A percentile compares a stretch with the other conserved stretches of the same genome.
phyloP scores from a whole-genome alignment of 2,329 filamentous ascomycete genomes.

The Fusarium oligoseptatum region DNA sequence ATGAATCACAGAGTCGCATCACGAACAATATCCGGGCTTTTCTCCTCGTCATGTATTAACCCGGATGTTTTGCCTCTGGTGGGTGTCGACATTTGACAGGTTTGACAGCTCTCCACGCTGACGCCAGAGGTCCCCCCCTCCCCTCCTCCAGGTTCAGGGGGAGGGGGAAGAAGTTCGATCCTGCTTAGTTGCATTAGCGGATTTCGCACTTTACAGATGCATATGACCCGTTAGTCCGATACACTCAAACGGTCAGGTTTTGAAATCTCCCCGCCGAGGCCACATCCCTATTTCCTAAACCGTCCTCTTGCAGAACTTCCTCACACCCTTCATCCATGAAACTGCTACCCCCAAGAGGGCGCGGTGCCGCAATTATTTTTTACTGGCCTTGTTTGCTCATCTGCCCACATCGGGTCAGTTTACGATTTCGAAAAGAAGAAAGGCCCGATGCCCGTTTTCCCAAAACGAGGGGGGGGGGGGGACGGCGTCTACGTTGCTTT shows the following conservation, averaged over 20 bases:
- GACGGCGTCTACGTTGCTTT: background rate
- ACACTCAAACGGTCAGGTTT: constrained; percentile 33
- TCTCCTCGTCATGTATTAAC: too few relatives aligned
- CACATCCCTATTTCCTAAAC: constrained; percentile 42
- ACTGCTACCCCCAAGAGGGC: constrained; percentile 2
- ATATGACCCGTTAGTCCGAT: constrained; percentile 29
- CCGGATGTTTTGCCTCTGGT: too few relatives aligned
- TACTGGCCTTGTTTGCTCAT: constrained; percentile 10
- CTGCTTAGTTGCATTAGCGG: constrained; percentile 40
- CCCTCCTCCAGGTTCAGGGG: constrained; percentile 27
- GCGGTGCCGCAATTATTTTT: background rate
- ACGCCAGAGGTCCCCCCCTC: background rate
- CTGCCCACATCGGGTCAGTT: constrained; percentile 35
- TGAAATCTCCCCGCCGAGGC: background rate
- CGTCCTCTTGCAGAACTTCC: constrained; percentile 42
- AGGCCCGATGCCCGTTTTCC: constrained; percentile 27
- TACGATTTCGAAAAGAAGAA: constrained; percentile 23
- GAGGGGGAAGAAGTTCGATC: constrained; percentile 9
- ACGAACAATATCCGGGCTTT: too few relatives aligned
- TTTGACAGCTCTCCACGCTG: too few relatives aligned
- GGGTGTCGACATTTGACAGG: too few relatives aligned
- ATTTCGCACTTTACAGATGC: constrained; percentile 10
- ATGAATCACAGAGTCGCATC: too few relatives aligned
- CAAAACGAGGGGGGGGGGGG: constrained; percentile 17
- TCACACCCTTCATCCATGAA: constrained; percentile 39